These are phyloP conservation scores for Eleusine indica DNA, from an alignment of 176 grass and related monocot species.

Conservation along the genomic window DNA sequence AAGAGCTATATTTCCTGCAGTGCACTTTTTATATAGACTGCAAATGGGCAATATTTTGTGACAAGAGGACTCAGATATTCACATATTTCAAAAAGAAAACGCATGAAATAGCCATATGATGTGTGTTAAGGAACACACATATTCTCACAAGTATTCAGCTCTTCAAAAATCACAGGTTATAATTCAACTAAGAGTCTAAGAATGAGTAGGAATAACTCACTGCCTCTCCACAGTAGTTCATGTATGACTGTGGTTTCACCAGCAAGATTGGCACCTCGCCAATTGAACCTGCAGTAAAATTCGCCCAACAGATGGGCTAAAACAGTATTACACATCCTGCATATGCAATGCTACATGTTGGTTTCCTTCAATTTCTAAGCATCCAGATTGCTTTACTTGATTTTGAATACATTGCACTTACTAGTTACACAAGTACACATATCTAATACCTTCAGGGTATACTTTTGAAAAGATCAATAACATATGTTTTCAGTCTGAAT, in stretches of 20 bases:
- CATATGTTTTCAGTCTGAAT: slow-evolving; percentile 4
- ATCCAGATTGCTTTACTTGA: not conserved
- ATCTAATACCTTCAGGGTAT: slow-evolving; percentile 14
- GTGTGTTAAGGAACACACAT: slow-evolving; percentile 12
- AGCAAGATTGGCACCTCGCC: slow-evolving; percentile 82
- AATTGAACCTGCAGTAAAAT: slow-evolving; percentile 78
- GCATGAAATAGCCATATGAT: not conserved
- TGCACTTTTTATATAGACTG: not conserved
- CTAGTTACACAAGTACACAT: not conserved
- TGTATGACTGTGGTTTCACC: slow-evolving; percentile 92
- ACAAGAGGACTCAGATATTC: not conserved
- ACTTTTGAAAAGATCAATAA: slow-evolving; percentile 15
- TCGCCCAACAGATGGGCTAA: slow-evolving; percentile 20
- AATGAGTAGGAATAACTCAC: slow-evolving; percentile 53
- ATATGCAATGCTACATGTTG: slow-evolving; percentile 3
- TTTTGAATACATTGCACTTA: slow-evolving; percentile 25
- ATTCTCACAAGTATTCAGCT: slow-evolving; percentile 21
- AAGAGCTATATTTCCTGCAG: not conserved
- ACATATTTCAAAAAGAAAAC: not conserved
- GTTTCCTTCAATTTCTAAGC: slow-evolving; percentile 17
- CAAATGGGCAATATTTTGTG: slow-evolving; percentile 18
- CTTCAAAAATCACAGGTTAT: slow-evolving; percentile 3
- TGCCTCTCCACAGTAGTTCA: slow-evolving; percentile 90
- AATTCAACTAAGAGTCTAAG: slow-evolving; percentile 12
- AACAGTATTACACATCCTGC: slow-evolving; percentile 2